Base-by-base conservation (phyloP, 345 rosid species). In the Arabidopsis suecica region DNA sequence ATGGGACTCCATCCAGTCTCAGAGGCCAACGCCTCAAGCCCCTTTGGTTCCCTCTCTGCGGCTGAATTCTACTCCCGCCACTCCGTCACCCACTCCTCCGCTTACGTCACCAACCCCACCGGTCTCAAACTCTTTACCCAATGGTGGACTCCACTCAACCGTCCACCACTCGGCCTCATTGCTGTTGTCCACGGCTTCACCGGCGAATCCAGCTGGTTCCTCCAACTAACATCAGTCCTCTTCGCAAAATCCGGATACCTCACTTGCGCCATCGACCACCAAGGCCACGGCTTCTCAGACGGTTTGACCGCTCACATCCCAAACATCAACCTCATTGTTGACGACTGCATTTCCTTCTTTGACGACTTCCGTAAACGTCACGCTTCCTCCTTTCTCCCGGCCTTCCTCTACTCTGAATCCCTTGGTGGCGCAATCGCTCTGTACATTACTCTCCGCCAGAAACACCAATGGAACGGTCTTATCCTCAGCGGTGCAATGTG, bases 261-360 rank as follows among this genome's bases (percentile, higher is more conserved):
- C 69, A 83, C 88, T 22, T 95, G 98, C 60, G 96, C 97, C 3
- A 85, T 95, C 61, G 99, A 92, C 78, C 99, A 95, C 82, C 98
- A 90, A 74, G 99, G 99, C 71, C 99, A 95, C 76, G 99, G 99
- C 68, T 85, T 84, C 88, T 95, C 98, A 16, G 97, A 90, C 13
- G 97, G 96, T 11, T 83, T 94, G 42, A 45, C 55, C 7, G 78
- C 84, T 40, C 97, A 95, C 64, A 84, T 92, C 30, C 99, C 99
- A 0, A 88, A 87, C 75, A 59, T 95, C 61, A 73, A 87, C 75
- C 93, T 87, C 34, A 86, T 95, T 9, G 85, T 95, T 12, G 94
- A 88, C 53, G 99, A 95, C 74, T 93, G 98, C 71, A 77, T 89
- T 49, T 40, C 82, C 3, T 86, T 84, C 86, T 95, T 95, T 57